Percentiles rank a stretch among this genome's conserved stretches.
These are phyloP conservation scores for Clitoria ternatea DNA, from an alignment of 306 rosid genomes.

Conservation along the genomic window DNA sequence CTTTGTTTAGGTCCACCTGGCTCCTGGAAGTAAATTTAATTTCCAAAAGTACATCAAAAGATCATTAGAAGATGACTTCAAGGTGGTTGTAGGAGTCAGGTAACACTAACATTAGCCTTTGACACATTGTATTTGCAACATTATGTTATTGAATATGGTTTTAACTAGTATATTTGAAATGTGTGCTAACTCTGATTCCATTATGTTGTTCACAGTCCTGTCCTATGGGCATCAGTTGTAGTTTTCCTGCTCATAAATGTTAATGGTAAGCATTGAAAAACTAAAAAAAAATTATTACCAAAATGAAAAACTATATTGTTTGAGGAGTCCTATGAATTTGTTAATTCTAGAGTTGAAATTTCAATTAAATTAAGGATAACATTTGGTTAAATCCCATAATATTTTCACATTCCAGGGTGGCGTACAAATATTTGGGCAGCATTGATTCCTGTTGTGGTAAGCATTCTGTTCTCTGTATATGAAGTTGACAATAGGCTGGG, in stretches of 20 bases:
- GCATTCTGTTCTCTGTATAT: conserved; percentile 17
- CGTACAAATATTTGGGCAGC: conserved; percentile 66
- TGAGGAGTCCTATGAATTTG: background rate
- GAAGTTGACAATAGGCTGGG: background rate
- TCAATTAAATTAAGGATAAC: background rate
- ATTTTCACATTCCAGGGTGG: conserved; percentile 59
- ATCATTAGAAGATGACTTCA: conserved; percentile 95
- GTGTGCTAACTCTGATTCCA: conserved; percentile 22
- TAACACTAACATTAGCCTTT: conserved; percentile 23
- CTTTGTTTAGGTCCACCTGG: conserved; percentile 61
- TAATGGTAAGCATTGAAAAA: conserved; percentile 59
- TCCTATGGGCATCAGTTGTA: conserved; percentile 86
- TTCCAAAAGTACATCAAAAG: conserved; percentile 89
- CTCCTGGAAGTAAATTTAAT: conserved; percentile 86
- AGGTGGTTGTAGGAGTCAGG: conserved; percentile 88
- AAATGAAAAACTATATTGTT: conserved; percentile 22
- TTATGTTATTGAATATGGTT: background rate
- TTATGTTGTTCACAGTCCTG: conserved; percentile 60
- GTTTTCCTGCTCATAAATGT: conserved; percentile 68
- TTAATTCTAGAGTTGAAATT: background rate
- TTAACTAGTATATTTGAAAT: conserved; percentile 5
- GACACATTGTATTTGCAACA: background rate
- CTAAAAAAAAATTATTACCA: too few species aligned
- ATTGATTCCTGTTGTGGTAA: conserved; percentile 63
- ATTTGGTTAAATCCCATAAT: background rate